These are phyloP conservation scores for Aspergillus ibericus DNA, from an alignment of 2,329 filamentous ascomycete genomes.

Conservation along the genomic window DNA sequence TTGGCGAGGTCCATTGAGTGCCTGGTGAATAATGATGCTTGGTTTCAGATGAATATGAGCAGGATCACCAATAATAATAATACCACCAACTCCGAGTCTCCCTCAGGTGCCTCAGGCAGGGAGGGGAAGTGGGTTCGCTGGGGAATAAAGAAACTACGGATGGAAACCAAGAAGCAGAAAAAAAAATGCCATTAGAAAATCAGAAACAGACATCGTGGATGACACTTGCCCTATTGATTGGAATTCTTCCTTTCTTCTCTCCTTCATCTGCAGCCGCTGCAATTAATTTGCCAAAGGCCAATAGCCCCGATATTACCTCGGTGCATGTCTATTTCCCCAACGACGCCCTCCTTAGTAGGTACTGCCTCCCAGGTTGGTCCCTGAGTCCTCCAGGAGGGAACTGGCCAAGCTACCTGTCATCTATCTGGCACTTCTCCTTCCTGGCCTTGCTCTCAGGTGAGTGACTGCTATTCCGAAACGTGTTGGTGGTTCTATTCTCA, in stretches of 20 bases:
- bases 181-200: not conserved
- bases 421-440: slow-evolving; percentile 4
- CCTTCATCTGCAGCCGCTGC: not conserved
- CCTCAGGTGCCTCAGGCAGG: not conserved
- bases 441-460: not conserved
- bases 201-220: not conserved
- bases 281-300: not conserved
- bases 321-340: not conserved
- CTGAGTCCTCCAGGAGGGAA: not conserved
- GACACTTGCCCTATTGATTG: not conserved
- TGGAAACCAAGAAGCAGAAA: not conserved
- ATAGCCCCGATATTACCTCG: not conserved
- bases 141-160: slow-evolving; percentile 2
- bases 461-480: slow-evolving; percentile 2
- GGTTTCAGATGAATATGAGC: not conserved
- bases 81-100: not conserved
- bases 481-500: not conserved
- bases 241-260: not conserved
- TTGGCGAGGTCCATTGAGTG: not conserved
- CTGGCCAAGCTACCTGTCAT: slow-evolving; percentile 7
- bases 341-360: not conserved
- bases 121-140: not conserved
- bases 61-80: not conserved
- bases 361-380: not conserved
- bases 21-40: not conserved